Conservation (phyloP, 2,329 filamentous ascomycete genomes). For the Graphiopsis chlorocephala region DNA sequence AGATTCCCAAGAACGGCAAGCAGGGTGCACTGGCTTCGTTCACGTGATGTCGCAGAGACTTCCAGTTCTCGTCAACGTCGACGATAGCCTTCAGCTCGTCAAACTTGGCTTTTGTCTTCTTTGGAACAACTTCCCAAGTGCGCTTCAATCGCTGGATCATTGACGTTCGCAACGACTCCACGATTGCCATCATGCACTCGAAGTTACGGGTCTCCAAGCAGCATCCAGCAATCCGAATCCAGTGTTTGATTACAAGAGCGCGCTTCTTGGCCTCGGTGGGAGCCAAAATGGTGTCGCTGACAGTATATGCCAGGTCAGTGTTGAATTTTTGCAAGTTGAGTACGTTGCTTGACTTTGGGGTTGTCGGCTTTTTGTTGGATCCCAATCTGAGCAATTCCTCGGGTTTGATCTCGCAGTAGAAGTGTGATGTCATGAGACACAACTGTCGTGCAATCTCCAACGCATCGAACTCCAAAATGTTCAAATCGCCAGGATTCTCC, state of each 20-base stretch:
- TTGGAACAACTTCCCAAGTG: conserved; percentile 87
- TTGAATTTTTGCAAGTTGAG: conserved; percentile 91
- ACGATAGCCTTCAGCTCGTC: conserved; percentile 79
- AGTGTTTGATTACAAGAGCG: conserved; percentile 88
- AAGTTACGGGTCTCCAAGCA: conserved; percentile 93
- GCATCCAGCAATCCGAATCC: conserved; percentile 89
- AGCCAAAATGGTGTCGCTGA: conserved; percentile 87
- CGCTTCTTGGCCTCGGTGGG: conserved; percentile 90
- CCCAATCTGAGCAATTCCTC: conserved; percentile 89
- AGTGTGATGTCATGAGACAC: conserved; percentile 84
- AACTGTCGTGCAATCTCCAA: conserved; percentile 88
- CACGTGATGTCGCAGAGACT: conserved; percentile 76
- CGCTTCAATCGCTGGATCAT: conserved; percentile 83
- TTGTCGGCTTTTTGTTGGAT: conserved; percentile 83
- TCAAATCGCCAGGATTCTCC: conserved; percentile 65
- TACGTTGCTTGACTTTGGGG: conserved; percentile 75
- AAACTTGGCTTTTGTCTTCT: conserved; percentile 76
- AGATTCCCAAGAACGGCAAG: conserved; percentile 92
- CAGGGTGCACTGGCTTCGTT: conserved; percentile 81
- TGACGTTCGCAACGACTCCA: conserved; percentile 88
- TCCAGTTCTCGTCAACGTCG: conserved; percentile 88
- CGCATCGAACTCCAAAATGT: conserved; percentile 85
- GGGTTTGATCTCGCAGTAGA: conserved; percentile 88
- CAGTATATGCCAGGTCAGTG: conserved; percentile 87
- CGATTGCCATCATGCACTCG: conserved; percentile 93